These are phyloP conservation scores for Cercospora zeae-maydis DNA, from an alignment of 2,329 filamentous ascomycete species.

Conservation along the genomic window DNA sequence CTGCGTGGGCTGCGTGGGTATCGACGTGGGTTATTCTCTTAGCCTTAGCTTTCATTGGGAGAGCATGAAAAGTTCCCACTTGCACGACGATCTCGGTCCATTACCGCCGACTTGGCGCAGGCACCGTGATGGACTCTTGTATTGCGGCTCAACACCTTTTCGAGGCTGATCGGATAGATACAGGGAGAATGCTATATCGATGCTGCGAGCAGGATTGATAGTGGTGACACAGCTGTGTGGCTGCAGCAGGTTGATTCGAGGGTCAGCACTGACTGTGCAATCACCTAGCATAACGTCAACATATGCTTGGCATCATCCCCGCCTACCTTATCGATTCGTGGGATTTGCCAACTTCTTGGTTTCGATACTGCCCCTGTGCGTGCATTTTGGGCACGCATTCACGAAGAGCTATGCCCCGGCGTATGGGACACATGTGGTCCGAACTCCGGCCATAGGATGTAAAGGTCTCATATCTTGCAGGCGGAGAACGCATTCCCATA, in stretches of 20 bases:
- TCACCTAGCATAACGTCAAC: neutral
- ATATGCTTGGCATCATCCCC: neutral
- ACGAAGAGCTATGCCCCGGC: slow-evolving; percentile 19
- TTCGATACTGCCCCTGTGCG: neutral
- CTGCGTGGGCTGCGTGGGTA: slow-evolving; percentile 4
- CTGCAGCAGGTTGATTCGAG: neutral
- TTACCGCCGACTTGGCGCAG: slow-evolving; percentile 5
- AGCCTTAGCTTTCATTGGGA: slow-evolving; percentile 1
- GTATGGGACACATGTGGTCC: slow-evolving; percentile 16
- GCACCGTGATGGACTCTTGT: slow-evolving; percentile 6
- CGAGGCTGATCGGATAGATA: neutral
- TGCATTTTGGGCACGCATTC: neutral
- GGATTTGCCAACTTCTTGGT: neutral
- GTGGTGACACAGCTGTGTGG: neutral
- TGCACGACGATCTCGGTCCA: neutral
- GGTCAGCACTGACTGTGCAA: neutral
- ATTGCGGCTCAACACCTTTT: neutral
- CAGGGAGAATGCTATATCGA: neutral
- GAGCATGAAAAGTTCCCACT: neutral
- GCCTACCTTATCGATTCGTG: neutral
- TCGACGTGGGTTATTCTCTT: slow-evolving; percentile 6
- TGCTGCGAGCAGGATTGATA: neutral
- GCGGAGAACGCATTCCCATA: slow-evolving; percentile 17
- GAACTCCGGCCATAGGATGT: slow-evolving; percentile 15
- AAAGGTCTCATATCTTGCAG: slow-evolving; percentile 19